A percentile compares a stretch with the other conserved stretches of the same genome.
Conservation (phyloP, 1,139 yeast species). For the Kluyveromyces sp. region DNA sequence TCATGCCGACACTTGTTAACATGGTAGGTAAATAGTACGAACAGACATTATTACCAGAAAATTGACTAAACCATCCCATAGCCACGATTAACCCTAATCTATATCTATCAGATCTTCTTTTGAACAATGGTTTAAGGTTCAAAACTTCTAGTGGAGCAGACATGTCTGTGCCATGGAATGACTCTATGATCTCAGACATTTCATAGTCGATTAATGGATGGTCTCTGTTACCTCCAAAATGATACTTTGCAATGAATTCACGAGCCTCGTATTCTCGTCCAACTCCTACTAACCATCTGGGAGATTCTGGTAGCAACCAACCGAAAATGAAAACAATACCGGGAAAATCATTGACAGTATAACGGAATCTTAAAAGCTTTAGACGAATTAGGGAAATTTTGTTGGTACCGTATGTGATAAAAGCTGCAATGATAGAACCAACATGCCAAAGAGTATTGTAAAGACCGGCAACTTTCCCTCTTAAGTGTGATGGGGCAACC, state of each 20-base stretch:
- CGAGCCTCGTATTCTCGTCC: constrained; percentile 4
- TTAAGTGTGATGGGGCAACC: constrained; percentile 2
- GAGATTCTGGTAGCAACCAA: constrained; percentile 2
- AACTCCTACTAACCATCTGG: constrained; percentile 4
- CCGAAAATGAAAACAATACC: constrained; percentile 1
- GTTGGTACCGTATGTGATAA: constrained; percentile 1
- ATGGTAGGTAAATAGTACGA: constrained; percentile 3
- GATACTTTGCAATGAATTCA: constrained; percentile 1
- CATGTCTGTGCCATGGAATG: neutral
- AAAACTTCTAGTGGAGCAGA: neutral
- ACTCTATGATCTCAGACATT: constrained; percentile 2
- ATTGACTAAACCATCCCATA: constrained; percentile 4
- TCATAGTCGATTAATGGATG: constrained; percentile 2
- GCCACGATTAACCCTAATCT: neutral
- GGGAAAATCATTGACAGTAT: constrained; percentile 2
- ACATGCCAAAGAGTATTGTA: constrained; percentile 3
- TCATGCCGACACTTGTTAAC: constrained; percentile 2
- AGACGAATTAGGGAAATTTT: neutral
- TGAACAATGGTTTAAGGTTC: neutral
- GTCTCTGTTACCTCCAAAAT: neutral
- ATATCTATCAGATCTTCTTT: neutral
- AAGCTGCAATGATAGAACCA: constrained; percentile 1
- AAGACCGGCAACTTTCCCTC: constrained; percentile 3
- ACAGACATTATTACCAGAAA: constrained; percentile 4
- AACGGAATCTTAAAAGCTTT: constrained; percentile 2